Evolutionary conservation across 257 asterid species (phyloP).

Genomic region (Rauvolfia tetraphylla): DNA sequence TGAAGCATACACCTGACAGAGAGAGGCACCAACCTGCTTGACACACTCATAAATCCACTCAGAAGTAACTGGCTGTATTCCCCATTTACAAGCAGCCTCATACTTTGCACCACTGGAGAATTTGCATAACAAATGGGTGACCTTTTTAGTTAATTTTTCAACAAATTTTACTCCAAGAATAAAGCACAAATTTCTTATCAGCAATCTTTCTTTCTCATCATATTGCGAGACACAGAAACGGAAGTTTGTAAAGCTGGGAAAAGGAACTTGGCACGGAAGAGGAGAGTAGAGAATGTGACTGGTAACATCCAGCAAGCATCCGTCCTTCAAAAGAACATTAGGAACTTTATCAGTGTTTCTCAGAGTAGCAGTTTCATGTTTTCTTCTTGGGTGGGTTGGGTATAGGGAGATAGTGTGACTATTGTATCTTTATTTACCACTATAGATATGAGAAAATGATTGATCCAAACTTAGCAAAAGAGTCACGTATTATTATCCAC

Average conservation of each 20-base stretch:
- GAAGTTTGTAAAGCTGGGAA: conserved; percentile 64
- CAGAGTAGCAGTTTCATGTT: not conserved
- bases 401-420: not conserved
- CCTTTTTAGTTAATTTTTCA: conserved; percentile 67
- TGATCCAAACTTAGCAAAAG: not conserved
- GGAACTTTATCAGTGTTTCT: conserved; percentile 28
- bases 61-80: conserved; percentile 62
- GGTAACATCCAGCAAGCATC: conserved; percentile 68
- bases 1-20: not conserved
- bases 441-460: not conserved
- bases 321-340: conserved; percentile 56
- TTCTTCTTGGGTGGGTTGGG: not conserved
- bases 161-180: conserved; percentile 66
- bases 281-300: conserved; percentile 90
- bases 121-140: conserved; percentile 76
- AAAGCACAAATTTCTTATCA: conserved; percentile 78
- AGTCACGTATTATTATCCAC: not conserved
- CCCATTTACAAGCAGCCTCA: conserved; percentile 79
- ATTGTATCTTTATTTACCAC: not conserved
- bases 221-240: conserved; percentile 77
- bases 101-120: conserved; percentile 74
- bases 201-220: conserved; percentile 62
- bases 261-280: conserved; percentile 82
- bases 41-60: conserved; percentile 89
- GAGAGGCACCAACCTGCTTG: conserved; percentile 51